Percentiles rank a stretch among this genome's conserved stretches.
Evolutionary conservation across 2,329 filamentous ascomycete species (phyloP).

Genomic region (Scytalidium lignicola): DNA sequence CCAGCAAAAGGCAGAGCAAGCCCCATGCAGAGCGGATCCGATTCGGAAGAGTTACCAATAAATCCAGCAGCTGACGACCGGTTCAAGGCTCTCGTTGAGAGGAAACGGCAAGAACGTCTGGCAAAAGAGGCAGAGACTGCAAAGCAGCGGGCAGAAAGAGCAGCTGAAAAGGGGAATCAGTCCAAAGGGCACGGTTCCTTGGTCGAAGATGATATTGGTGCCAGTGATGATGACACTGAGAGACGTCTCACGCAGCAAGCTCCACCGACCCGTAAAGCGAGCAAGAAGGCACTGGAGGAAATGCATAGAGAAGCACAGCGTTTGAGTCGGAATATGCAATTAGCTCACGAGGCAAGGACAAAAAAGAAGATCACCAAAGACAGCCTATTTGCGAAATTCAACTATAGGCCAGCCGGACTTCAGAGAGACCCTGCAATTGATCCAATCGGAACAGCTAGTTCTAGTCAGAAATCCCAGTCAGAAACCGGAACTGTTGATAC

Average conservation of each 20-base stretch:
- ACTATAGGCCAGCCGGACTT: constrained; percentile 50
- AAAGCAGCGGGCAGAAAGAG: constrained; percentile 32
- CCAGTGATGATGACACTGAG: constrained; percentile 59
- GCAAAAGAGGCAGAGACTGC: constrained; percentile 59
- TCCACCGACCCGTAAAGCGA: constrained; percentile 75
- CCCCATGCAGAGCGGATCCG: constrained; percentile 17
- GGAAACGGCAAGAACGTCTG: constrained; percentile 66
- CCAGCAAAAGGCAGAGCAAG: constrained; percentile 21
- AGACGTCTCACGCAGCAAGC: constrained; percentile 62
- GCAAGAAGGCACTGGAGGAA: constrained; percentile 90
- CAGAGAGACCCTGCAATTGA: constrained; percentile 22
- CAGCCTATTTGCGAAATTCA: constrained; percentile 79
- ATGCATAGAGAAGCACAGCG: constrained; percentile 95
- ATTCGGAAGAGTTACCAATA: constrained; percentile 39
- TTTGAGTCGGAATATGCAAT: constrained; percentile 82
- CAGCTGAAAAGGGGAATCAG: constrained; percentile 35
- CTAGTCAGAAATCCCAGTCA: constrained; percentile 45
- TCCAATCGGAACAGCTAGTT: constrained; percentile 42
- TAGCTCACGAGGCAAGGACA: constrained; percentile 83
- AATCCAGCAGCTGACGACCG: constrained; percentile 46
- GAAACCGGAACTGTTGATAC: constrained; percentile 54
- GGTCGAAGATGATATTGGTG: constrained; percentile 51
- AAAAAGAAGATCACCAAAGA: constrained; percentile 86
- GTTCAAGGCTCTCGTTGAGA: constrained; percentile 66
- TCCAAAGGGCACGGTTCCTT: constrained; percentile 36